Base-by-base conservation (phyloP, 139 green algal genomes). In the Tetraselmis chui region DNA sequence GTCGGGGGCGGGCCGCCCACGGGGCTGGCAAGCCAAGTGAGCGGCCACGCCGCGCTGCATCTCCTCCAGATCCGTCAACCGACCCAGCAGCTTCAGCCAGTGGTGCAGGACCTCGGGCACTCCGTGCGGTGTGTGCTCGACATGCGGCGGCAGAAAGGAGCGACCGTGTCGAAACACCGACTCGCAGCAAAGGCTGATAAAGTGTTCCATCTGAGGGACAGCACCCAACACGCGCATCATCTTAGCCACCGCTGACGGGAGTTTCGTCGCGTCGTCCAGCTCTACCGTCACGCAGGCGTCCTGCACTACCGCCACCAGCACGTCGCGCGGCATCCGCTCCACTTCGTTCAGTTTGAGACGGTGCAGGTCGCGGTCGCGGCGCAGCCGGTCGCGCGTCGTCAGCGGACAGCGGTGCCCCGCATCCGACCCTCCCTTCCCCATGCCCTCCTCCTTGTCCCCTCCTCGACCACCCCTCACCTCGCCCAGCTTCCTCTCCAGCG, bases 231-330 rank as follows among this genome's bases (percentile, higher is more conserved):
- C 67, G 77, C 76, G 27, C 45, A 84, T 27, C 27, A 84, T 28
- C 2, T 83, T 82, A 28, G 31, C 28, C 27, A 84, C 45, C 30
- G 78, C 30, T 28, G 58, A 78, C 23, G 84, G 81, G 79, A 94
- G 84, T 25, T 75, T 30, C 0, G 90, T 93, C 31, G 90, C 86
- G 29, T 94, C 90, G 23, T 59, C 32, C 31, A 95, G 80, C 77
- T 95, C 90, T 81, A 96, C 82, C 80, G 90, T 85, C 0, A 95
- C 85, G 87, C 91, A 95, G 0, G 87, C 86, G 80, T 95, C 92
- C 90, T 95, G 91, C 29, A 95, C 76, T n/a, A 94, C 30, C 27
- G 92, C 89, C 31, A 91, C 86, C 32, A 95, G 82, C 28, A 94
- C 89, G 26, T 90, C 88, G 31, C 85, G 81, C 0, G 86, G 85